Percentiles rank a stretch among this genome's conserved stretches.
Evolutionary conservation across 352 stramenopile species (phyloP).

Genomic region (Phytophthora pinifolia): DNA sequence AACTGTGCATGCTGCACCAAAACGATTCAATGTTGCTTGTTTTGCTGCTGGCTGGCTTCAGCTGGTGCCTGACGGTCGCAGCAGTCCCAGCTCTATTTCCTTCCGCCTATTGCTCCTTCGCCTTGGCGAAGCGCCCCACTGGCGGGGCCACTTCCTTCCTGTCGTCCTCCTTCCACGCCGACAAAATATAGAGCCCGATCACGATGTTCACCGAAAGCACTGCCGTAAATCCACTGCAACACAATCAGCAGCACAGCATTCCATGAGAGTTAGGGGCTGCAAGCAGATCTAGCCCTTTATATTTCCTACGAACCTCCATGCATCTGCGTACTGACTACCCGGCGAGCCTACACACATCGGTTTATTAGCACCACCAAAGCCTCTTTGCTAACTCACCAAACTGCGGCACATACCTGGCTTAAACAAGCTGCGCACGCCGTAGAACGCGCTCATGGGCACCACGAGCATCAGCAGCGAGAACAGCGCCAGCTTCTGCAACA

Average conservation of each 20-base stretch:
- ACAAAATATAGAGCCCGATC: constrained; percentile 77
- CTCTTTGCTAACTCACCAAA: neutral
- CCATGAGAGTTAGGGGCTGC: no score
- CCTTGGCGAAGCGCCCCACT: constrained; percentile 58
- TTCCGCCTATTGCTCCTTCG: constrained; percentile 45
- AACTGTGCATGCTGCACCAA: neutral
- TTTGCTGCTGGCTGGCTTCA: no score
- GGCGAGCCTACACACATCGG: constrained; percentile 21
- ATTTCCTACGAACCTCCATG: constrained; percentile 56
- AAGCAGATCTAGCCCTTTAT: neutral
- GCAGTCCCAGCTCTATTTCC: neutral
- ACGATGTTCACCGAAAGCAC: constrained; percentile 80
- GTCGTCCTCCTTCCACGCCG: constrained; percentile 64
- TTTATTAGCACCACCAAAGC: neutral
- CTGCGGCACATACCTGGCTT: constrained; percentile 27
- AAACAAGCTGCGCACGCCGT: constrained; percentile 52
- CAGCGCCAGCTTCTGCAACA: constrained; percentile 68
- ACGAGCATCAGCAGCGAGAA: constrained; percentile 75
- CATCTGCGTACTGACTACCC: constrained; percentile 47
- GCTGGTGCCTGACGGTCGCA: neutral
- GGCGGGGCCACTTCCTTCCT: constrained; percentile 48
- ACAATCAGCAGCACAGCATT: neutral
- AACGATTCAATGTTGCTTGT: no score
- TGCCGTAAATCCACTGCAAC: constrained; percentile 58
- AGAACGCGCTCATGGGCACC: constrained; percentile 68